These are phyloP conservation scores for Microbotryum intermedium DNA, from an alignment of 1,284 basidiomycete species.

Conservation along the genomic window DNA sequence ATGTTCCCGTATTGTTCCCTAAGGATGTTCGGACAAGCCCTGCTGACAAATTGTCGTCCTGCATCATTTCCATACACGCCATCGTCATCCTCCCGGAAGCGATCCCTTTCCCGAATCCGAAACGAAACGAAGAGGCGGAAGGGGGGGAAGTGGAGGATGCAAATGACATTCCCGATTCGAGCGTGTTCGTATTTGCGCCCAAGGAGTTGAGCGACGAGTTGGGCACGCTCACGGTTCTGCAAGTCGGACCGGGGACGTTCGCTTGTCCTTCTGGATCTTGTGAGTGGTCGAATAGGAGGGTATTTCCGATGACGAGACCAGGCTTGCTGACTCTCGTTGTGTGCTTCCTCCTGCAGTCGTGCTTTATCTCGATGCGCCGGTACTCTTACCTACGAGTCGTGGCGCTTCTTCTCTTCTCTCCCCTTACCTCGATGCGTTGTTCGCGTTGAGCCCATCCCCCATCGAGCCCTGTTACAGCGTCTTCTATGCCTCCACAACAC, in stretches of 20 bases:
- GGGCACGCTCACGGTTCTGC: constrained; percentile 56
- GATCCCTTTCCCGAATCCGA: constrained; percentile 40
- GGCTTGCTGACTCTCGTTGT: constrained; percentile 15
- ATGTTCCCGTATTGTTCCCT: constrained; percentile 43
- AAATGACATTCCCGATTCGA: constrained; percentile 28
- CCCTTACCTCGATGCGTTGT: no score
- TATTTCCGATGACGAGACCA: background rate
- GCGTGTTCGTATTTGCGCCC: constrained; percentile 72
- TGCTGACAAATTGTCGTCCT: background rate
- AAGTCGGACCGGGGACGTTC: constrained; percentile 76
- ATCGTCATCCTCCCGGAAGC: constrained; percentile 58
- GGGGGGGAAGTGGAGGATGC: constrained; percentile 26
- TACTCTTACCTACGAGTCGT: constrained; percentile 1
- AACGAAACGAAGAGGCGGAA: constrained; percentile 28
- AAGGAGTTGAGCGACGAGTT: constrained; percentile 48
- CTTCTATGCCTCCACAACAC: constrained; percentile 39
- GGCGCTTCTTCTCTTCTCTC: background rate
- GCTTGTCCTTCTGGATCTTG: constrained; percentile 76
- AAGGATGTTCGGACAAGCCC: constrained; percentile 6
- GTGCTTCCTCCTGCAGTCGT: constrained; percentile 34
- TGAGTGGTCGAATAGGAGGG: constrained; percentile 40
- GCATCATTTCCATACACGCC: constrained; percentile 49
- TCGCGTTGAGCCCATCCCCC: background rate
- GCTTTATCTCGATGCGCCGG: constrained; percentile 38
- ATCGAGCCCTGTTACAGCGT: constrained; percentile 47